A percentile compares a stretch with the other conserved stretches of the same genome.
These are phyloP conservation scores for Rhizoclosmatium globosum DNA, from an alignment of 192 early-diverging fungal species.

Conservation along the genomic window DNA sequence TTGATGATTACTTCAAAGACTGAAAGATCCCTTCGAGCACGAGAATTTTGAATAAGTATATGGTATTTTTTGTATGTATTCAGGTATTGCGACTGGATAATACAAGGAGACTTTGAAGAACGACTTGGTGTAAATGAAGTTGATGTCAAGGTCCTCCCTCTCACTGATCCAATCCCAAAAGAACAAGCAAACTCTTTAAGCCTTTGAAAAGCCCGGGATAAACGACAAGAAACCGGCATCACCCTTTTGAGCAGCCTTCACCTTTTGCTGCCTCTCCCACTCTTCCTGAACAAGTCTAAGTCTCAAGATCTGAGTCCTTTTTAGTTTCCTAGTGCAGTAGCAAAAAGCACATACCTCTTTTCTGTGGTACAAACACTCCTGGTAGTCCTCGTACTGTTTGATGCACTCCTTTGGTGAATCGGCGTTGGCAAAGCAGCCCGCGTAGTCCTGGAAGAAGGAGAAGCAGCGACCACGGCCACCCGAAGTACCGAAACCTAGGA, in stretches of 20 bases:
- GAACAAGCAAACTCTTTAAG: not conserved
- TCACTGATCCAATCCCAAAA: no score
- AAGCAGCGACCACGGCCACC: slow-evolving; percentile 93
- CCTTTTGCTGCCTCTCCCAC: slow-evolving; percentile 29
- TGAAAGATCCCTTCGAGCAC: no score
- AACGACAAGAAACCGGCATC: slow-evolving; percentile 14
- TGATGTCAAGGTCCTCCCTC: no score
- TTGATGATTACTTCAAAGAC: no score
- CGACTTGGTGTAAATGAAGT: no score
- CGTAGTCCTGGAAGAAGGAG: slow-evolving; percentile 96
- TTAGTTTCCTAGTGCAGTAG: not conserved
- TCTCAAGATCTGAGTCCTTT: slow-evolving; percentile 41
- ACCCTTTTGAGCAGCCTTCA: not conserved
- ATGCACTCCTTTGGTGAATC: slow-evolving; percentile 80
- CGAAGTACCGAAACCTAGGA: slow-evolving; percentile 67
- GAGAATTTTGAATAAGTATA: no score
- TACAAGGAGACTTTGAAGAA: no score
- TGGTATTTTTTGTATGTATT: no score
- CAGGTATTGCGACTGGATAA: no score
- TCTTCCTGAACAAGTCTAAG: slow-evolving; percentile 42
- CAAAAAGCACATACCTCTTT: no score
- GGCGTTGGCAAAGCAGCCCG: slow-evolving; percentile 89
- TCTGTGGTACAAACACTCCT: slow-evolving; percentile 94
- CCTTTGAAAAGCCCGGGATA: slow-evolving; percentile 13
- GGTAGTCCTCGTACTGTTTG: slow-evolving; percentile 88